Base-by-base conservation (phyloP, 2,329 filamentous ascomycete genomes). In the Diaporthe citriasiana region DNA sequence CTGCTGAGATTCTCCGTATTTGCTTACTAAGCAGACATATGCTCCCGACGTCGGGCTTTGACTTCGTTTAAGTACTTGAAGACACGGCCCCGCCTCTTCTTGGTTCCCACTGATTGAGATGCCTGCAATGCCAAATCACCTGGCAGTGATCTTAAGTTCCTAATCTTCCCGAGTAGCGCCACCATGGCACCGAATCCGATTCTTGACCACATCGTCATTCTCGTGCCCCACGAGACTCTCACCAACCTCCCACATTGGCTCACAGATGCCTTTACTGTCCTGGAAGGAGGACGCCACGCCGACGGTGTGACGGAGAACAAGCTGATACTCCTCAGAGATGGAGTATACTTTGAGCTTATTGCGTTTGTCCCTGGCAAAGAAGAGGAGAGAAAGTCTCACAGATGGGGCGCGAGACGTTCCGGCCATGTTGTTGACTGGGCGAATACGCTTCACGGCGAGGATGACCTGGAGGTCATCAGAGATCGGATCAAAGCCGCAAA, bases 311-410 rank as follows among this genome's bases (percentile, higher is more conserved):
- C 88, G 1, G 88, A 87, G 75, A 93, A 93, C 82, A 88, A 87
- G 56, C 87, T 93, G 25, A 87, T 93, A 27, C 82, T 92, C 19
- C 88, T 94, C 74, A 78, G 84, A 35, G 91, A 93, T 77, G 92
- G 92, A 40, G 87, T 87, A 30, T 93, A 93, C 81, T 83, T 94
- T 70, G 92, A 94, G 79, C 83, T 93, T 68, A 91, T 93, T 74
- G 87, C 90, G 51, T 93, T 93, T 79, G 83, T 89, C 65, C 80
- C 88, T 27, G 86, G 80, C 13, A 76, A 82, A 38, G 82, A 84
- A 27, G 82, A 83, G 6, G 77, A 81, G 9, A 84, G 87, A 4
- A 78, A 78, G 8, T 81, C 82, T 1, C 91, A 93, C 78, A 88
- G 88, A 78, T 94, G 91, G 92, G 90, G 88, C 0, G 74, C 81